A percentile compares a stretch with the other conserved stretches of the same genome.
Evolutionary conservation across 257 asterid species (phyloP).

Genomic region (Henckelia pumila): DNA sequence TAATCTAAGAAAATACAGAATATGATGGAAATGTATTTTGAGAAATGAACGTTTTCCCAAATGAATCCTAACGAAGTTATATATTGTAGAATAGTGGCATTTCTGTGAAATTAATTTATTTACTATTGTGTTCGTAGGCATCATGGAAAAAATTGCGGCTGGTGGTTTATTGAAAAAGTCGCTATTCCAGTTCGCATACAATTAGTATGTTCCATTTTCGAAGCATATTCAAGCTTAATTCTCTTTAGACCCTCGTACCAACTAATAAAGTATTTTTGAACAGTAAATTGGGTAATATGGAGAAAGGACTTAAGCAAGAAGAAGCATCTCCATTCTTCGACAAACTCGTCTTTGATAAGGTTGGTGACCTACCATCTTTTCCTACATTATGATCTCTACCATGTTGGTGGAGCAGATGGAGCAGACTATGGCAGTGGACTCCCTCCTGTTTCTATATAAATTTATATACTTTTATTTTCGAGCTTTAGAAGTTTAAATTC

Average conservation of each 20-base stretch:
- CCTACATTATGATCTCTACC: neutral
- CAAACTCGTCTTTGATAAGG: slow-evolving; percentile 85
- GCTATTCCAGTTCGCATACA: slow-evolving; percentile 68
- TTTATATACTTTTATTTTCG: too few relatives aligned
- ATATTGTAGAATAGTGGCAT: neutral
- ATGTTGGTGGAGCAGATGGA: neutral
- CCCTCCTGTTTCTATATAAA: neutral
- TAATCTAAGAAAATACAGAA: neutral
- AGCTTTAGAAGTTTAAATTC: too few relatives aligned
- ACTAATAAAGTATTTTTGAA: too few relatives aligned
- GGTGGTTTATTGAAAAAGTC: slow-evolving; percentile 76
- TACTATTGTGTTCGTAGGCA: slow-evolving; percentile 38
- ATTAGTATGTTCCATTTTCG: slow-evolving; percentile 48
- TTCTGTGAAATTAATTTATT: neutral
- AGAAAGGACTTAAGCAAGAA: slow-evolving; percentile 73
- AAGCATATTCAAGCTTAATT: neutral
- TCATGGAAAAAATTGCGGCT: slow-evolving; percentile 70
- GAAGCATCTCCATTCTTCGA: slow-evolving; percentile 88
- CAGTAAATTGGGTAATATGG: too few relatives aligned
- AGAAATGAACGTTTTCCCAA: neutral
- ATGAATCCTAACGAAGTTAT: neutral
- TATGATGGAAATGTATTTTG: too few relatives aligned
- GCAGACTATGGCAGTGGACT: neutral
- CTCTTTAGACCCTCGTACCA: too few relatives aligned
- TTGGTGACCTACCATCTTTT: slow-evolving; percentile 16